Percentiles rank a stretch among this genome's conserved stretches.
Evolutionary conservation across 805 yeast species (phyloP).

Genomic region (Blastobotrys attinorum): DNA sequence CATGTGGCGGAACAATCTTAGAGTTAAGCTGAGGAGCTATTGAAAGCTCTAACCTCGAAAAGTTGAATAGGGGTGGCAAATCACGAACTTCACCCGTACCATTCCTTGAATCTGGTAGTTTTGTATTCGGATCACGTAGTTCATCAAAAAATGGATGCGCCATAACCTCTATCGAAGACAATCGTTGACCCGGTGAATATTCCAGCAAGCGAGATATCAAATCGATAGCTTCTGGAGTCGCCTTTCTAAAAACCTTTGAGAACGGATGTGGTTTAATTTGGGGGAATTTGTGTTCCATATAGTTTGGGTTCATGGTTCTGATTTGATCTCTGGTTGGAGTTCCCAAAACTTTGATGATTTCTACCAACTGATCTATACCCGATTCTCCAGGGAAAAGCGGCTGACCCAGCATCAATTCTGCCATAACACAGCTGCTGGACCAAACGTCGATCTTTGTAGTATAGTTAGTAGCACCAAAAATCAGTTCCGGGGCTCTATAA

Average conservation of each 20-base stretch:
- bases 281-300: constrained; percentile 96
- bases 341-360: constrained; percentile 90
- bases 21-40: constrained; percentile 34
- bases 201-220: constrained; percentile 72
- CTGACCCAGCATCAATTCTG: constrained; percentile 89
- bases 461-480: constrained; percentile 94
- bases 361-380: constrained; percentile 95
- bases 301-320: constrained; percentile 90
- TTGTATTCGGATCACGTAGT: constrained; percentile 47
- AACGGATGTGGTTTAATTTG: constrained; percentile 43
- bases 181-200: constrained; percentile 81
- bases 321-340: constrained; percentile 93
- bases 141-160: constrained; percentile 88
- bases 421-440: constrained; percentile 94
- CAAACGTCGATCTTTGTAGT: constrained; percentile 95
- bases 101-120: constrained; percentile 37
- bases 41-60: constrained; percentile 54
- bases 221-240: constrained; percentile 82
- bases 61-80: constrained; percentile 72
- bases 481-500: constrained; percentile 95
- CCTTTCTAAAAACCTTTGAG: constrained; percentile 61
- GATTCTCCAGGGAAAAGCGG: constrained; percentile 97
- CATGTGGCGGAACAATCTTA: constrained; percentile 33
- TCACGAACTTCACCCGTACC: constrained; percentile 67
- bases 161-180: constrained; percentile 73